Conservation (phyloP, 1,284 basidiomycete genomes). For the Ceratobasidium sp. region DNA sequence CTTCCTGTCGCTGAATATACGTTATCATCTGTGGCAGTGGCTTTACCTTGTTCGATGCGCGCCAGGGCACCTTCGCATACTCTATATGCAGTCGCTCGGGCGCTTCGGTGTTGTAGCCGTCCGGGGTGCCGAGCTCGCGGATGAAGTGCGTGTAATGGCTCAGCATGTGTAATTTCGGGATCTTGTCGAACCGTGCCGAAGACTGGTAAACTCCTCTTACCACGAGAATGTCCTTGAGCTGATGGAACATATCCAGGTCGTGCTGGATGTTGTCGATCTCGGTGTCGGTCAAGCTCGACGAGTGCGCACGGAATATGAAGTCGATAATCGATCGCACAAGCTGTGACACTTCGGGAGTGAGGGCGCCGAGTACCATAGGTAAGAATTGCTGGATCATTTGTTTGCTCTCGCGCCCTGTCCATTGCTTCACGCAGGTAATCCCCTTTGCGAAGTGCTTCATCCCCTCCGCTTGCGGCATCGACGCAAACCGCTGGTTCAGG, state of each 20-base stretch:
- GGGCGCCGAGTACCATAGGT: conserved; percentile 8
- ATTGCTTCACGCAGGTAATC: conserved; percentile 45
- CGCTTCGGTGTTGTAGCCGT: conserved; percentile 45
- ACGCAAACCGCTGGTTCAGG: not conserved
- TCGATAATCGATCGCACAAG: not conserved
- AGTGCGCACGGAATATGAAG: conserved; percentile 7
- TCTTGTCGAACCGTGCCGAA: not conserved
- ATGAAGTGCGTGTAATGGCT: conserved; percentile 39
- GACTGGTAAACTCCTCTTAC: not conserved
- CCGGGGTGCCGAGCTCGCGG: conserved; percentile 32
- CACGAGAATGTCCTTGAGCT: conserved; percentile 3
- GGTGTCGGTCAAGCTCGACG: conserved; percentile 9
- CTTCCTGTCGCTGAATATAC: conserved; percentile 41
- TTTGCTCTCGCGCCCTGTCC: conserved; percentile 55
- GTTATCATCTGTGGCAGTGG: conserved; percentile 38
- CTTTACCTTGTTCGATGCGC: conserved; percentile 42
- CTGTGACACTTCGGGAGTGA: not conserved
- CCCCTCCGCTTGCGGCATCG: not conserved
- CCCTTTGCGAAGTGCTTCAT: conserved; percentile 9
- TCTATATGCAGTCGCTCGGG: conserved; percentile 47
- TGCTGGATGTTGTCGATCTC: not conserved
- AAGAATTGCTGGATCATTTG: conserved; percentile 54
- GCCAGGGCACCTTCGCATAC: conserved; percentile 43
- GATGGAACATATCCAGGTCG: not conserved
- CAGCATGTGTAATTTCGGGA: conserved; percentile 36